Evolutionary conservation across 2,329 filamentous ascomycete species (phyloP).

Genomic region (Cladophialophora yegresii): DNA sequence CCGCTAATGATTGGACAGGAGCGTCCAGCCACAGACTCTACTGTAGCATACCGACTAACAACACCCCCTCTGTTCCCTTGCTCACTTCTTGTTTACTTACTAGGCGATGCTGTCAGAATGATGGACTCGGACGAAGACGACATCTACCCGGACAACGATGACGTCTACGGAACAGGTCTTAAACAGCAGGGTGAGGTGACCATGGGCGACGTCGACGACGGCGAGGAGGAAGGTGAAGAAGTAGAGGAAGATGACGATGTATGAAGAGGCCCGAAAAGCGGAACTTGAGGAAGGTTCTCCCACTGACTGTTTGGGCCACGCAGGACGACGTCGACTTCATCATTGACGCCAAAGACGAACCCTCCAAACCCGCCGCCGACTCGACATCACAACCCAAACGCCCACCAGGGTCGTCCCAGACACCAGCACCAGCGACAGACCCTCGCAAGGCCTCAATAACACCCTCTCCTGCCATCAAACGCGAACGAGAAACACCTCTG

Average conservation of each 20-base stretch:
- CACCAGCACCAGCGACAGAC: constrained; percentile 43
- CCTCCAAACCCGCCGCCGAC: constrained; percentile 44
- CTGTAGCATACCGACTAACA: not conserved
- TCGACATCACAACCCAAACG: constrained; percentile 40
- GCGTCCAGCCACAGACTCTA: constrained; percentile 18
- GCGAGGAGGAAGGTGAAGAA: constrained; percentile 35
- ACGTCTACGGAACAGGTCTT: constrained; percentile 22
- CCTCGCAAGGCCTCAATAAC: constrained; percentile 43
- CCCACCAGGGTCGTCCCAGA: constrained; percentile 41
- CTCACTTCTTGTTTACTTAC: not conserved
- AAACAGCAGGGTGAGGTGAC: constrained; percentile 31
- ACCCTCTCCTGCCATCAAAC: constrained; percentile 39
- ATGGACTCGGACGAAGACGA: constrained; percentile 37
- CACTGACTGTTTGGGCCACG: constrained; percentile 4
- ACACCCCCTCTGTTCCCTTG: not conserved
- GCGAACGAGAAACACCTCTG: constrained; percentile 31
- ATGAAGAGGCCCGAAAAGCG: constrained; percentile 37
- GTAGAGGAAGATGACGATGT: constrained; percentile 43
- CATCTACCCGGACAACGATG: constrained; percentile 32
- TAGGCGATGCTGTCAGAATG: constrained; percentile 19
- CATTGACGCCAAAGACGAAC: constrained; percentile 50
- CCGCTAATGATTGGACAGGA: constrained; percentile 16
- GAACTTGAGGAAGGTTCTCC: constrained; percentile 40
- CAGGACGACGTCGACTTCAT: constrained; percentile 55
- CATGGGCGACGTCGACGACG: constrained; percentile 39